phyloP scores from a whole-genome alignment of 2,329 filamentous ascomycete genomes.

The Pseudocercospora pini-densiflorae region DNA sequence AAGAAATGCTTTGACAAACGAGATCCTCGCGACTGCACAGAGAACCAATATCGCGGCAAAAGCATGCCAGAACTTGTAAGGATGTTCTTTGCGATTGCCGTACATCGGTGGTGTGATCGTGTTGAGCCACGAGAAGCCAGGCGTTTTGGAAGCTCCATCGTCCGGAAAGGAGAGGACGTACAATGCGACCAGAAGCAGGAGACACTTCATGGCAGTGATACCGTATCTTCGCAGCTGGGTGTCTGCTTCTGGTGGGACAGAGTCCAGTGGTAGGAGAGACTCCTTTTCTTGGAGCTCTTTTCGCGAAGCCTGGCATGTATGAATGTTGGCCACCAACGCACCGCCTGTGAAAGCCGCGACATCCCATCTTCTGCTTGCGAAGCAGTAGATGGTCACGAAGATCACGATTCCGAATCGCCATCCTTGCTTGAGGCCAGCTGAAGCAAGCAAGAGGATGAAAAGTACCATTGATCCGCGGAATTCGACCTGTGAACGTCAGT shows the following conservation, averaged over 20 bases:
- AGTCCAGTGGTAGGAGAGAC: not conserved
- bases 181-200: constrained; percentile 13
- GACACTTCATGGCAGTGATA: constrained; percentile 11
- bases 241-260: not conserved
- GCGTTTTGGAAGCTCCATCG: constrained; percentile 15
- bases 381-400: constrained; percentile 8
- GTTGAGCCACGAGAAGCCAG: constrained; percentile 9
- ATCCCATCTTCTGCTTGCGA: constrained; percentile 17
- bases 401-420: constrained; percentile 17
- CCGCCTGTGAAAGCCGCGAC: constrained; percentile 23
- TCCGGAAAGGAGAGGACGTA: constrained; percentile 23
- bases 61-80: constrained; percentile 17
- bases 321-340: constrained; percentile 20
- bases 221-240: not conserved
- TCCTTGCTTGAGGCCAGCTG: constrained; percentile 15
- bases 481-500: not conserved
- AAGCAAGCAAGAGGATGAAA: constrained; percentile 19
- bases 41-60: constrained; percentile 12
- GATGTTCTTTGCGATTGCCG: constrained; percentile 6
- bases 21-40: constrained; percentile 14
- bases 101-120: constrained; percentile 1
- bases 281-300: not conserved
- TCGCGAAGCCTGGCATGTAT: not conserved
- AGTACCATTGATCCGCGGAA: constrained; percentile 19
- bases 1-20: not conserved